Conservation (phyloP, 176 grass and related monocot species). For the Aegilops umbellulata region DNA sequence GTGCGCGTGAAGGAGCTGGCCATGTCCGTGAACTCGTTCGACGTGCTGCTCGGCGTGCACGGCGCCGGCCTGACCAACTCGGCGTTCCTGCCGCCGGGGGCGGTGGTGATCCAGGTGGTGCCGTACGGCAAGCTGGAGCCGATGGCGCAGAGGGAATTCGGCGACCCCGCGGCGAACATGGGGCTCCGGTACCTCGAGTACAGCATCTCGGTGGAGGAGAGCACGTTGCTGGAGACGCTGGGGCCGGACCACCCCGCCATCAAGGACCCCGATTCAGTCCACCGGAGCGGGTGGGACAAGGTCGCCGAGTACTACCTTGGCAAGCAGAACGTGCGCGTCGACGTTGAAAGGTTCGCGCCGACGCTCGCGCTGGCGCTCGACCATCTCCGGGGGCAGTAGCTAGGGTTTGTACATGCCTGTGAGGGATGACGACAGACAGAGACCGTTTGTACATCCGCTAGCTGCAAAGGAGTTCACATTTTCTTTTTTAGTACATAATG, state of each 20-base stretch:
- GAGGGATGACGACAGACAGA: background rate
- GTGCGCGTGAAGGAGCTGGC: conserved; percentile 44
- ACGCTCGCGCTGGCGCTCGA: conserved; percentile 46
- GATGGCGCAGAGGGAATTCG: conserved; percentile 59
- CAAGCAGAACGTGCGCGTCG: conserved; percentile 69
- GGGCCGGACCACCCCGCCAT: conserved; percentile 62
- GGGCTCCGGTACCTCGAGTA: conserved; percentile 66
- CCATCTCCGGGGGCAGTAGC: conserved; percentile 26
- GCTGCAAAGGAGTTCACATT: background rate
- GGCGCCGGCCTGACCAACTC: conserved; percentile 77
- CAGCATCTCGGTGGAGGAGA: conserved; percentile 65
- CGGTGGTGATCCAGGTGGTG: conserved; percentile 72
- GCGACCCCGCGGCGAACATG: conserved; percentile 56
- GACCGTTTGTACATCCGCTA: background rate
- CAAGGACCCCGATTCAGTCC: conserved; percentile 62
- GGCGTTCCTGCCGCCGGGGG: conserved; percentile 64
- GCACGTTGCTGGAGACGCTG: conserved; percentile 62
- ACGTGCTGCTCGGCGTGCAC: conserved; percentile 76
- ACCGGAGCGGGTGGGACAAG: conserved; percentile 69
- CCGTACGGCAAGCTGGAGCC: conserved; percentile 72
- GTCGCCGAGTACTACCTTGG: conserved; percentile 72
- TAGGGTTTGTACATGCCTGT: background rate
- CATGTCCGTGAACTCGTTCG: conserved; percentile 56
- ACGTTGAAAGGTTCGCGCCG: conserved; percentile 50
- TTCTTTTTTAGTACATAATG: background rate